A percentile compares a stretch with the other conserved stretches of the same genome.
Evolutionary conservation across 1,284 basidiomycete genomes (phyloP).

Genomic region (Trametes versicolor): DNA sequence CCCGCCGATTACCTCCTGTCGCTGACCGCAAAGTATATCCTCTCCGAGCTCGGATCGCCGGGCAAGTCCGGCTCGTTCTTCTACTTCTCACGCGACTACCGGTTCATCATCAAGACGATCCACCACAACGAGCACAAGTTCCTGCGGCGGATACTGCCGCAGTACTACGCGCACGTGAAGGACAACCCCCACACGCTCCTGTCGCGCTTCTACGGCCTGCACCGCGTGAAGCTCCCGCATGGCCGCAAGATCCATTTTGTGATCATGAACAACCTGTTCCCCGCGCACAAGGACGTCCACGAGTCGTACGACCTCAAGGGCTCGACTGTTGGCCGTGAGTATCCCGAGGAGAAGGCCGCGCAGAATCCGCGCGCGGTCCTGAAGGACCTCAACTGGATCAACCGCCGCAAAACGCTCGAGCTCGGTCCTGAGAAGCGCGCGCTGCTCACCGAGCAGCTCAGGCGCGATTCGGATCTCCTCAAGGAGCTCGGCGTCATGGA

Average conservation of each 20-base stretch:
- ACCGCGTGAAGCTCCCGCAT: conserved; percentile 94
- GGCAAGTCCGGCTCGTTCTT: conserved; percentile 99
- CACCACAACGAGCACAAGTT: conserved; percentile 96
- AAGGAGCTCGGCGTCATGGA: conserved; percentile 93
- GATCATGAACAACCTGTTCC: conserved; percentile 99
- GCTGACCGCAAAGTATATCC: conserved; percentile 96
- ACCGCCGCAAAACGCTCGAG: conserved; percentile 80
- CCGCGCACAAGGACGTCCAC: conserved; percentile 96
- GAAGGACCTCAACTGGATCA: conserved; percentile 98
- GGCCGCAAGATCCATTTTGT: conserved; percentile 99
- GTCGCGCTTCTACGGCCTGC: conserved; percentile 95
- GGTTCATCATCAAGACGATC: conserved; percentile 99
- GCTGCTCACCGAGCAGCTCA: conserved; percentile 88
- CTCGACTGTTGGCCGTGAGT: conserved; percentile 89
- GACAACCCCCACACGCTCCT: conserved; percentile 94
- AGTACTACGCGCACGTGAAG: conserved; percentile 91
- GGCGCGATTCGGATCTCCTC: conserved; percentile 88
- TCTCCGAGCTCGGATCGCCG: conserved; percentile 97
- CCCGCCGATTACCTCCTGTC: conserved; percentile 98
- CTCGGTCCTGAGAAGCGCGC: conserved; percentile 95
- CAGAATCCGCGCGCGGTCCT: conserved; percentile 89
- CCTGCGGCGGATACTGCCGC: conserved; percentile 83
- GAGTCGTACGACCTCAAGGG: conserved; percentile 99
- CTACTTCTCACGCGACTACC: conserved; percentile 98
- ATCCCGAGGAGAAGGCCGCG: conserved; percentile 85